phyloP scores from a whole-genome alignment of 768 basidiomycete species.

The Mycena epipterygia region DNA sequence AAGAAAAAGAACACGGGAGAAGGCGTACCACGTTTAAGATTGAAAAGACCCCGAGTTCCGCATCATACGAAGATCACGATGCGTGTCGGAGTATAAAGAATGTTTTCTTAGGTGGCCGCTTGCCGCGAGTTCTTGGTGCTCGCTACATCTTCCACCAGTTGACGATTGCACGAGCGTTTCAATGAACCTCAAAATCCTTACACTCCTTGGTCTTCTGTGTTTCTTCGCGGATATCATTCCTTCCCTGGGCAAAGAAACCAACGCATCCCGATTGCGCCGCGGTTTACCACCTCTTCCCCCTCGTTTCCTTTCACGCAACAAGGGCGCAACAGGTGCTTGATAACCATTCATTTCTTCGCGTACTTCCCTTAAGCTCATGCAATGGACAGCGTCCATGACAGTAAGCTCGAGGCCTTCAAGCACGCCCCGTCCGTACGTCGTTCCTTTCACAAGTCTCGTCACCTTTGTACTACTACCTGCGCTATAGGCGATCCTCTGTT shows the following conservation, averaged over 20 bases:
- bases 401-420: conserved; percentile 17
- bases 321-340: conserved; percentile 9
- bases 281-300: conserved; percentile 34
- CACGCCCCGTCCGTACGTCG: conserved; percentile 19
- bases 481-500: neutral
- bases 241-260: conserved; percentile 28
- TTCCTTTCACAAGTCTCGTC: too few relatives aligned
- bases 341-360: neutral
- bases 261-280: conserved; percentile 31
- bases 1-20: too few relatives aligned
- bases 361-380: neutral
- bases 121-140: conserved; percentile 19
- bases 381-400: conserved; percentile 8
- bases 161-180: neutral
- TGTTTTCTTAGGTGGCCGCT: conserved; percentile 16
- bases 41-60: neutral
- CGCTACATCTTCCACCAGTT: neutral
- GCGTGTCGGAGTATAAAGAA: neutral
- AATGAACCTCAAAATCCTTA: conserved; percentile 11
- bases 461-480: neutral
- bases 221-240: conserved; percentile 4
- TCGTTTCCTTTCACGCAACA: conserved; percentile 3
- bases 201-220: conserved; percentile 16
- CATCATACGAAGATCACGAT: neutral
- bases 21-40: neutral